A percentile compares a stretch with the other conserved stretches of the same genome.
phyloP scores from a whole-genome alignment of 2,329 filamentous ascomycete genomes.

The Ilyonectria robusta region DNA sequence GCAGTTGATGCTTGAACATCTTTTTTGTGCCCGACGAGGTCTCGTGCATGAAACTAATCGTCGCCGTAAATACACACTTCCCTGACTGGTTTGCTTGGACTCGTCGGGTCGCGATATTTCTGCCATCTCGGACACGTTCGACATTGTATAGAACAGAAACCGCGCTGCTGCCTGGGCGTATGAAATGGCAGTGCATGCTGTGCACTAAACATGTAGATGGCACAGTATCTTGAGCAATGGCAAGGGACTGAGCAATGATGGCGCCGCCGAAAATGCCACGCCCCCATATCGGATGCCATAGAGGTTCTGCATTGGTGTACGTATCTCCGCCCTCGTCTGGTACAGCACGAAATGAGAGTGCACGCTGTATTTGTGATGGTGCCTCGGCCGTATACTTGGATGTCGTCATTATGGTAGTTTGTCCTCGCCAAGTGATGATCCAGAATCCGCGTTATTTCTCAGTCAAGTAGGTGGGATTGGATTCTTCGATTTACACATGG shows the following conservation, averaged over 20 bases:
- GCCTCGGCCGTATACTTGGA: too few species aligned
- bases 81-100: constrained; percentile 4
- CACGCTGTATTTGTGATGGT: neutral
- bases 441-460: too few species aligned
- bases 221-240: constrained; percentile 5
- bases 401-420: too few species aligned
- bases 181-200: constrained; percentile 15
- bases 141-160: constrained; percentile 1
- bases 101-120: neutral
- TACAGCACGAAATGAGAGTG: neutral
- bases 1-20: neutral
- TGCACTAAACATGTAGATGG: neutral
- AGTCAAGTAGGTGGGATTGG: too few species aligned
- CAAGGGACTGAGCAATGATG: constrained; percentile 12
- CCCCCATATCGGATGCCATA: constrained; percentile 8
- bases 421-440: too few species aligned
- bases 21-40: neutral
- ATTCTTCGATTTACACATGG: too few species aligned
- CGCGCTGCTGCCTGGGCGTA: neutral
- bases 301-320: constrained; percentile 5
- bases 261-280: constrained; percentile 16
- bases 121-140: constrained; percentile 5
- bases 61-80: constrained; percentile 2
- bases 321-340: neutral
- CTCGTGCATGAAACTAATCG: neutral